phyloP scores from a whole-genome alignment of 2,329 filamentous ascomycete species.

The Verruconis gallopava region DNA sequence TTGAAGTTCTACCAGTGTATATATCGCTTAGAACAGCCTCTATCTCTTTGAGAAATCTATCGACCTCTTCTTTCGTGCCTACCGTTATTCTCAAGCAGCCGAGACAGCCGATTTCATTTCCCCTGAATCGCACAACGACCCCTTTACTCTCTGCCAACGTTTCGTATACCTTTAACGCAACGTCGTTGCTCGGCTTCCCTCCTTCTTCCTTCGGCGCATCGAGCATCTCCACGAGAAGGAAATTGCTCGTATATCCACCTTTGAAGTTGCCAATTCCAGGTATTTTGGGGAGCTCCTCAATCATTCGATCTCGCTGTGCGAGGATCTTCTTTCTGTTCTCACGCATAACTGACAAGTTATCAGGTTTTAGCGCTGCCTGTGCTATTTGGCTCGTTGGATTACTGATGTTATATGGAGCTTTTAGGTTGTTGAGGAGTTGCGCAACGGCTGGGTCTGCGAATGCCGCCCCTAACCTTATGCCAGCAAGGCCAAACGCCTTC shows the following conservation, averaged over 20 bases:
- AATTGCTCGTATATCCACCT: conserved; percentile 75
- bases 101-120: conserved; percentile 79
- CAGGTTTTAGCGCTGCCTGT: conserved; percentile 51
- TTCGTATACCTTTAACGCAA: conserved; percentile 72
- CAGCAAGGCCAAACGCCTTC: conserved; percentile 92
- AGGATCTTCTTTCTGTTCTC: conserved; percentile 57
- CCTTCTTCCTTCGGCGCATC: conserved; percentile 40
- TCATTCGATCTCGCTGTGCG: conserved; percentile 61
- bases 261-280: conserved; percentile 67
- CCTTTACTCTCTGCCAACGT: conserved; percentile 71
- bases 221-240: conserved; percentile 80
- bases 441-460: conserved; percentile 69
- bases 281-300: conserved; percentile 60
- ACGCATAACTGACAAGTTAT: conserved; percentile 62
- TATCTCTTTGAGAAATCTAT: conserved; percentile 61
- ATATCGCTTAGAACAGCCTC: conserved; percentile 37
- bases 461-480: conserved; percentile 77
- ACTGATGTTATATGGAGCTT: conserved; percentile 92
- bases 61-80: conserved; percentile 78
- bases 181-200: conserved; percentile 65
- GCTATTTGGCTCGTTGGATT: conserved; percentile 78
- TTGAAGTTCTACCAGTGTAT: conserved; percentile 27
- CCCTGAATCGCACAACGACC: conserved; percentile 86
- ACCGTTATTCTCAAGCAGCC: conserved; percentile 88
- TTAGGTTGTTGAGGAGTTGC: conserved; percentile 72